Conservation (phyloP, 495 filamentous ascomycete genomes). For the Cryomyces minteri region DNA sequence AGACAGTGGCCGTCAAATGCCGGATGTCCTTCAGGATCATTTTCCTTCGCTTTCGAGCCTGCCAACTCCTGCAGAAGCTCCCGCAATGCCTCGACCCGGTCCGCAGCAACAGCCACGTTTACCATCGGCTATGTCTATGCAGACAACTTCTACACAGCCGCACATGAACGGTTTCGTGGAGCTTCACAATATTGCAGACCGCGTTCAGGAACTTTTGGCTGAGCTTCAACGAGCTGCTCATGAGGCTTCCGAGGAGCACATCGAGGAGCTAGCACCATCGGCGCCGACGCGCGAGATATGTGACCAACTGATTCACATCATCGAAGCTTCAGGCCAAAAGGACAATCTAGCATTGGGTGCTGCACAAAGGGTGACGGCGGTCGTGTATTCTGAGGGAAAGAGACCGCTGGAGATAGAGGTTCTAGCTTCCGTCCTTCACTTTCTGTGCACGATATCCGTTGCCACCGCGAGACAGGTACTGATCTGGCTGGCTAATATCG, state of each 20-base stretch:
- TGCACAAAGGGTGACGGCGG: constrained; percentile 50
- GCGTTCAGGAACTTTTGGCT: constrained; percentile 47
- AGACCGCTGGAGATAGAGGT: constrained; percentile 59
- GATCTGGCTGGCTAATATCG: constrained; percentile 46
- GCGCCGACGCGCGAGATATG: constrained; percentile 16
- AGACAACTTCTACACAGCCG: constrained; percentile 25
- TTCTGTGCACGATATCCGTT: constrained; percentile 59
- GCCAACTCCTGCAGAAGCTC: constrained; percentile 63
- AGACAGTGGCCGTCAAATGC: constrained; percentile 37
- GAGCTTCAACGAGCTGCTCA: constrained; percentile 48
- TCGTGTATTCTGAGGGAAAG: constrained; percentile 41
- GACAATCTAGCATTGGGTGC: constrained; percentile 51
- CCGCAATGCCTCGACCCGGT: constrained; percentile 52
- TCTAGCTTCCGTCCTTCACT: constrained; percentile 62
- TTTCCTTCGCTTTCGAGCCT: constrained; percentile 60
- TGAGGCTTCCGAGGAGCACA: constrained; percentile 47
- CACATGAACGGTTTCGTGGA: constrained; percentile 53
- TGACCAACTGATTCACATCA: constrained; percentile 31
- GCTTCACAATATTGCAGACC: constrained; percentile 37
- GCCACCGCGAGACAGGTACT: constrained; percentile 57
- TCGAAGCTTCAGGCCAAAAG: constrained; percentile 29
- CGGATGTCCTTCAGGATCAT: constrained; percentile 69
- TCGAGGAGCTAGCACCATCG: constrained; percentile 37
- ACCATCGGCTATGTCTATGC: constrained; percentile 13
- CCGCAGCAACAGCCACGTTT: constrained; percentile 30